A percentile compares a stretch with the other conserved stretches of the same genome.
phyloP scores from a whole-genome alignment of 345 rosid species.

The Cardamine occulta region DNA sequence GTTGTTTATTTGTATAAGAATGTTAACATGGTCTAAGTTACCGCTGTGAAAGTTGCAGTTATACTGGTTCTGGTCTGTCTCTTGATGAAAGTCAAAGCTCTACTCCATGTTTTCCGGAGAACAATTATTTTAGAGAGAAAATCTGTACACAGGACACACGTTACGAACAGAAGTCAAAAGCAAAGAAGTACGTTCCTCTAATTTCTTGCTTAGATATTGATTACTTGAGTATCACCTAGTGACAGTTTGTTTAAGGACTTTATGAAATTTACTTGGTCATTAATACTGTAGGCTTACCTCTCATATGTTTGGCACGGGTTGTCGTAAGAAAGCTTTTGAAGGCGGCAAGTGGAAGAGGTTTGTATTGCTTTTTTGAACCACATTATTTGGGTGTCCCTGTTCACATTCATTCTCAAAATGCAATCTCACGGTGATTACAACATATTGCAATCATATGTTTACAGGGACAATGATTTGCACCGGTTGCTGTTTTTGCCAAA shows the following conservation, averaged over 20 bases:
- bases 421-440: constrained; percentile 12
- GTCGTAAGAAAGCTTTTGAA: constrained; percentile 60
- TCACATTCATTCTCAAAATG: constrained; percentile 22
- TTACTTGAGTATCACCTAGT: background rate
- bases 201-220: constrained; percentile 24
- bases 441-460: constrained; percentile 25
- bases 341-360: constrained; percentile 71
- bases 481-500: constrained; percentile 82
- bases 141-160: constrained; percentile 31
- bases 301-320: constrained; percentile 36
- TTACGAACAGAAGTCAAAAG: constrained; percentile 47
- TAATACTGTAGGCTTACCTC: constrained; percentile 53
- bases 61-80: constrained; percentile 41
- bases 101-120: constrained; percentile 43
- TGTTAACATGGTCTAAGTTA: constrained; percentile 18
- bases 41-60: constrained; percentile 47
- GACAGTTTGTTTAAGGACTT: background rate
- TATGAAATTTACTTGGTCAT: constrained; percentile 13
- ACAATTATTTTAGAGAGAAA: constrained; percentile 42
- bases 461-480: constrained; percentile 88
- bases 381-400: constrained; percentile 8
- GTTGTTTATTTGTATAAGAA: constrained; percentile 6
- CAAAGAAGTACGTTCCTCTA: constrained; percentile 52
- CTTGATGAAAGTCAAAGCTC: constrained; percentile 46
- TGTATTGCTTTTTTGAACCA: constrained; percentile 15